Evolutionary conservation across 2,329 filamentous ascomycete species (phyloP).

Genomic region (Cladosporium halotolerans): DNA sequence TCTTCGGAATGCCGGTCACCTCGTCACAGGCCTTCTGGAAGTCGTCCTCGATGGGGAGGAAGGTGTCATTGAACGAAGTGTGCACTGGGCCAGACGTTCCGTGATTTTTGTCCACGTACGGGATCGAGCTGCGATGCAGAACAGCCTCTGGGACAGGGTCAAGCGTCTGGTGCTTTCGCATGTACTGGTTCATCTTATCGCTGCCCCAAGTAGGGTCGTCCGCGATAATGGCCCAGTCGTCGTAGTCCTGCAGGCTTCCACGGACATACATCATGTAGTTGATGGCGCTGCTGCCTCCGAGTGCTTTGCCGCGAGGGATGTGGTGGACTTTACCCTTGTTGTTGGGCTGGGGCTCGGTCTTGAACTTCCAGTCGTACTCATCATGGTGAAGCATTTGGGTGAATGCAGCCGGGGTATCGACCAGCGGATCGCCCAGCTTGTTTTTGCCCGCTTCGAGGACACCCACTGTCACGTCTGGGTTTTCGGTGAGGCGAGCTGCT

Average conservation of each 20-base stretch:
- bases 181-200: constrained; percentile 41
- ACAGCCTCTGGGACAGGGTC: constrained; percentile 27
- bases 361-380: constrained; percentile 24
- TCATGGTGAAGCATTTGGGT: constrained; percentile 14
- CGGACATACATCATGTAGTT: constrained; percentile 38
- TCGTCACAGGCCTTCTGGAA: constrained; percentile 32
- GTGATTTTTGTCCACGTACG: constrained; percentile 30
- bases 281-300: constrained; percentile 37
- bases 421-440: constrained; percentile 18
- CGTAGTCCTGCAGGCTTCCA: constrained; percentile 40
- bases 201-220: constrained; percentile 43
- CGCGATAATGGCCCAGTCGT: constrained; percentile 40
- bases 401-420: constrained; percentile 21
- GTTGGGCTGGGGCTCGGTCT: constrained; percentile 22
- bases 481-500: constrained; percentile 26
- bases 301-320: constrained; percentile 29
- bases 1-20: constrained; percentile 30
- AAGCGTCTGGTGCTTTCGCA: constrained; percentile 34
- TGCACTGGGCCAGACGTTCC: constrained; percentile 30
- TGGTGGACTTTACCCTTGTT: constrained; percentile 16
- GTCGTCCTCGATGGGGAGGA: constrained; percentile 31
- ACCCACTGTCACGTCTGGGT: constrained; percentile 26
- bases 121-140: constrained; percentile 24
- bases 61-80: constrained; percentile 32
- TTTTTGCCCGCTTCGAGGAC: constrained; percentile 30